Evolutionary conservation across 176 grass and related monocot genomes (phyloP).

Genomic region (Melocanna baccifera): DNA sequence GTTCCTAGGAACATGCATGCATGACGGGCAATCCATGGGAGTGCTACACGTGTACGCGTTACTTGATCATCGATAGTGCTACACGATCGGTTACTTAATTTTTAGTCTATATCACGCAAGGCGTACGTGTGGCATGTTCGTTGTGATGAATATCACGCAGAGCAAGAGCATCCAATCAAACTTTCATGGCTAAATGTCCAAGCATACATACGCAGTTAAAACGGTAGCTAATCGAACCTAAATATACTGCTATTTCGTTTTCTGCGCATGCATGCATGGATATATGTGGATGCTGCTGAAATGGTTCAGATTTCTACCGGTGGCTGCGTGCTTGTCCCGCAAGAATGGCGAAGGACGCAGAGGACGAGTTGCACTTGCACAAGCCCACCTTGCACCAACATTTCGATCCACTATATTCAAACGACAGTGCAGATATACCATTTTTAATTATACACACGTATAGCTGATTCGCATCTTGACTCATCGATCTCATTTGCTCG

Average conservation of each 20-base stretch:
- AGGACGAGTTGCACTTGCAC: conserved; percentile 18
- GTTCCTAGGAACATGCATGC: background rate
- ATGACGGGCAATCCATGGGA: background rate
- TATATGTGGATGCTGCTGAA: too few species aligned
- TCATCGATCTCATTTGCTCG: background rate
- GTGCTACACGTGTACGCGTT: too few species aligned
- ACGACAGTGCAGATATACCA: background rate
- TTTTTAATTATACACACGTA: background rate
- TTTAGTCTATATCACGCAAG: too few species aligned
- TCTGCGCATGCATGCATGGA: too few species aligned
- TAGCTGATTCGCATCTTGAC: background rate
- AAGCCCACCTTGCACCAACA: background rate
- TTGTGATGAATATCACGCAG: background rate
- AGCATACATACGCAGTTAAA: background rate
- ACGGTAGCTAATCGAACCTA: background rate
- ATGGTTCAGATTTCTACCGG: too few species aligned
- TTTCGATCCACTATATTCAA: background rate
- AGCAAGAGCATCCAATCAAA: background rate
- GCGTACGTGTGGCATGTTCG: background rate
- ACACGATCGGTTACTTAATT: too few species aligned
- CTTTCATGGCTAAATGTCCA: background rate
- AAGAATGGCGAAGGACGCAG: background rate
- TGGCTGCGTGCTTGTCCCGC: background rate
- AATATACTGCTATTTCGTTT: too few species aligned
- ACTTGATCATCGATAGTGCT: too few species aligned